These are phyloP conservation scores for Fusarium staphyleae DNA, from an alignment of 2,329 filamentous ascomycete genomes.

Conservation along the genomic window DNA sequence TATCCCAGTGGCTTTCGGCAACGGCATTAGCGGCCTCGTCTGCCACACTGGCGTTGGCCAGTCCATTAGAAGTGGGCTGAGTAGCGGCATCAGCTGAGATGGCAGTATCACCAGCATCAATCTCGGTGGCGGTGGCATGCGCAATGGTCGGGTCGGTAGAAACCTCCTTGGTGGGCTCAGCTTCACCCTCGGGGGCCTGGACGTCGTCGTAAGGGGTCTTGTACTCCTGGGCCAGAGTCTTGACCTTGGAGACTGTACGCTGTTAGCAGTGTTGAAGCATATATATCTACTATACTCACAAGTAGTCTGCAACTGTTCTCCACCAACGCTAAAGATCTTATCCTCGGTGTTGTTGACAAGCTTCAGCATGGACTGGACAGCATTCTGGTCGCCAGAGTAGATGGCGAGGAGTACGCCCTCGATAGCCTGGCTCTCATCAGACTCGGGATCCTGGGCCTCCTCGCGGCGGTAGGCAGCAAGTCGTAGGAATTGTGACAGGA, in stretches of 20 bases:
- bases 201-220: slow-evolving; percentile 51
- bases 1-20: slow-evolving; percentile 72
- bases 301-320: slow-evolving; percentile 70
- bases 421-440: slow-evolving; percentile 80
- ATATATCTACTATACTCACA: slow-evolving; percentile 65
- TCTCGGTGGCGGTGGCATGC: slow-evolving; percentile 72
- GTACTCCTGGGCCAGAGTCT: slow-evolving; percentile 60
- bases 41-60: slow-evolving; percentile 59
- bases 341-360: slow-evolving; percentile 77
- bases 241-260: slow-evolving; percentile 47
- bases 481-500: slow-evolving; percentile 80
- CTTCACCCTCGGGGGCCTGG: slow-evolving; percentile 44
- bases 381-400: slow-evolving; percentile 78
- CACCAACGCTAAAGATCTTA: slow-evolving; percentile 68
- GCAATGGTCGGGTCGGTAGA: slow-evolving; percentile 71
- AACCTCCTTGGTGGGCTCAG: slow-evolving; percentile 45
- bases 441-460: slow-evolving; percentile 68
- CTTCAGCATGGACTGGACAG: slow-evolving; percentile 78
- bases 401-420: slow-evolving; percentile 81
- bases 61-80: slow-evolving; percentile 51
- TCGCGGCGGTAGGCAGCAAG: slow-evolving; percentile 78
- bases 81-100: slow-evolving; percentile 51
- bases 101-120: slow-evolving; percentile 57
- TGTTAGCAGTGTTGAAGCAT: slow-evolving; percentile 28
- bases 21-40: slow-evolving; percentile 66